These are phyloP conservation scores for Dendrobium catenatum DNA, from an alignment of 106 monocot species.

Conservation along the genomic window DNA sequence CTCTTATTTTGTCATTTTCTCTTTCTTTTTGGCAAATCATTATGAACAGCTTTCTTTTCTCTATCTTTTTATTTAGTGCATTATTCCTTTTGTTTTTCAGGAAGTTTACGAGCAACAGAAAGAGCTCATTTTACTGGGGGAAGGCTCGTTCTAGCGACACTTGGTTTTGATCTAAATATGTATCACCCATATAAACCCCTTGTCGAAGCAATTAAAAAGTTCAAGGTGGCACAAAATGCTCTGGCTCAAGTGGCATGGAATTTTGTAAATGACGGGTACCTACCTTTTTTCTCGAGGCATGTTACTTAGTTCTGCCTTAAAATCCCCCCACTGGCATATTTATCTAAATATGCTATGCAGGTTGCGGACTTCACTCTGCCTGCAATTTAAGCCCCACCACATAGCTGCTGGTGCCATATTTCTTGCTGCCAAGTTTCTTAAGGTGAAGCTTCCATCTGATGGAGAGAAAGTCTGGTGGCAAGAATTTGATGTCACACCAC, in stretches of 20 bases:
- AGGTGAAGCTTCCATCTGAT: slow-evolving; percentile 94
- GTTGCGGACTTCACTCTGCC: slow-evolving; percentile 89
- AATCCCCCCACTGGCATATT: slow-evolving; percentile 9
- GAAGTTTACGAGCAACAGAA: slow-evolving; percentile 95
- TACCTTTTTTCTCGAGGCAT: slow-evolving; percentile 14
- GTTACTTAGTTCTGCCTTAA: slow-evolving; percentile 5
- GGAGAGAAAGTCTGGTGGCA: slow-evolving; percentile 98
- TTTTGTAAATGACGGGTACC: slow-evolving; percentile 95
- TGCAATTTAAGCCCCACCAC: slow-evolving; percentile 96
- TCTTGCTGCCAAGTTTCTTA: slow-evolving; percentile 94
- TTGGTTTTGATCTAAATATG: slow-evolving; percentile 86
- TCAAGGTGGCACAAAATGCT: slow-evolving; percentile 86
- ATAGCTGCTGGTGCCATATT: slow-evolving; percentile 97
- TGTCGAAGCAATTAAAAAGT: slow-evolving; percentile 92
- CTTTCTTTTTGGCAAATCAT: not conserved
- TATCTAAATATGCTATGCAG: slow-evolving; percentile 46
- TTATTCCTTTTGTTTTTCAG: slow-evolving; percentile 20
- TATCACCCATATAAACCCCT: slow-evolving; percentile 88
- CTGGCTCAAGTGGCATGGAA: slow-evolving; percentile 99
- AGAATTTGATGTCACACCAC: slow-evolving; percentile 95
- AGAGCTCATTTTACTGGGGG: slow-evolving; percentile 82
- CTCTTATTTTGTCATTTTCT: not conserved
- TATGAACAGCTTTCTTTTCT: not conserved
- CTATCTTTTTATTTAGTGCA: not conserved
- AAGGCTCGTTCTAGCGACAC: slow-evolving; percentile 79